phyloP scores from a whole-genome alignment of 345 rosid genomes.

The Euphorbia tirucalli region DNA sequence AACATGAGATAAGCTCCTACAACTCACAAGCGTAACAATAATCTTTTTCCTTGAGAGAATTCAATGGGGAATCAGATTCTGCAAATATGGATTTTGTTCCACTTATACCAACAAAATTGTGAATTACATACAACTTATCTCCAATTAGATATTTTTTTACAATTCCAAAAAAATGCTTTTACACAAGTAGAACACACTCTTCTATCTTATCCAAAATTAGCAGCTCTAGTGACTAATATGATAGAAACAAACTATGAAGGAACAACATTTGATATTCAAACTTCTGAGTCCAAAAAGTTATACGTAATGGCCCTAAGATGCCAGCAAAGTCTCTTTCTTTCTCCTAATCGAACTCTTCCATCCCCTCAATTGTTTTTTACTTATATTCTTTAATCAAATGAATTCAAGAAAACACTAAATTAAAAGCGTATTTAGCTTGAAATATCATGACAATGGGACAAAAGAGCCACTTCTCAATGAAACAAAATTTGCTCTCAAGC shows the following conservation, averaged over 20 bases:
- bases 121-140: background rate
- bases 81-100: background rate
- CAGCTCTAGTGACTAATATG: background rate
- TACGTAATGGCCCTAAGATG: background rate
- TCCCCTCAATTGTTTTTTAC: background rate
- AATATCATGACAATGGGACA: background rate
- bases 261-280: background rate
- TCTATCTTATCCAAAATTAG: background rate
- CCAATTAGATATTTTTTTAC: background rate
- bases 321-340: background rate
- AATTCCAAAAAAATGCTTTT: background rate
- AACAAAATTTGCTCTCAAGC: slow-evolving; percentile 3
- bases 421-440: background rate
- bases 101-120: background rate
- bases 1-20: background rate
- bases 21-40: background rate
- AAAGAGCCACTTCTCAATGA: background rate
- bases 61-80: background rate
- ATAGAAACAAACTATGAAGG: background rate
- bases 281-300: background rate
- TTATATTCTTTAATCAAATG: too few relatives aligned
- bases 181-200: background rate
- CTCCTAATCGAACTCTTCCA: background rate
- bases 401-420: background rate
- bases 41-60: background rate